Evolutionary conservation across 352 stramenopile species (phyloP).

Genomic region (Pythium grandisporangium): DNA sequence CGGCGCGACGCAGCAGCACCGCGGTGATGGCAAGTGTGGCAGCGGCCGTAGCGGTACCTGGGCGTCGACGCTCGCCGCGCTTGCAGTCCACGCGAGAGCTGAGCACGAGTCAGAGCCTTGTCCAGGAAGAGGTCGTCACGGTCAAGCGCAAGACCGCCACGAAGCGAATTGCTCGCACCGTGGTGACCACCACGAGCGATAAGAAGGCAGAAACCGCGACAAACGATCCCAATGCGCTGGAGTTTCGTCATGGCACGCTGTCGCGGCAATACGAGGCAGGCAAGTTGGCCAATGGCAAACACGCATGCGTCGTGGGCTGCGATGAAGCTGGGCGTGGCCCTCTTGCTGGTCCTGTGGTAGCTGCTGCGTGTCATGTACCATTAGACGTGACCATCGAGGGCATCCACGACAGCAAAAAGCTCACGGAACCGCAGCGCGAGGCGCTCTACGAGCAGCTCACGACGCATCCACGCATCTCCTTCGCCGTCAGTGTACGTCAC

Average conservation of each 20-base stretch:
- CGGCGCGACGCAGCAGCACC: no score
- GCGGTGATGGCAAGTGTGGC: no score
- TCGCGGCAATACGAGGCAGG: conserved; percentile 37
- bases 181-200: background rate
- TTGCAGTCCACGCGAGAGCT: no score
- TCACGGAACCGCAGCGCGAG: conserved; percentile 92
- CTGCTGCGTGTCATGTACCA: conserved; percentile 61
- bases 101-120: no score
- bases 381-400: conserved; percentile 76
- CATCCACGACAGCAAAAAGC: conserved; percentile 94
- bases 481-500: conserved; percentile 58
- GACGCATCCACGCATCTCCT: conserved; percentile 69
- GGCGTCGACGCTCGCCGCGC: no score
- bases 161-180: background rate
- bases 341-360: conserved; percentile 88
- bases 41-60: no score
- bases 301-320: conserved; percentile 85
- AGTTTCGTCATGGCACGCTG: conserved; percentile 46
- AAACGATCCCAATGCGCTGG: conserved; percentile 1
- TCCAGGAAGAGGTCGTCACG: no score
- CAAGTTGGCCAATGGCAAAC: conserved; percentile 39
- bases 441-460: conserved; percentile 85
- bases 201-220: background rate
- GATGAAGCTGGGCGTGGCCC: conserved; percentile 96
- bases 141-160: conserved; percentile 1